Evolutionary conservation across 345 rosid genomes (phyloP).

Genomic region (Salix brachista): DNA sequence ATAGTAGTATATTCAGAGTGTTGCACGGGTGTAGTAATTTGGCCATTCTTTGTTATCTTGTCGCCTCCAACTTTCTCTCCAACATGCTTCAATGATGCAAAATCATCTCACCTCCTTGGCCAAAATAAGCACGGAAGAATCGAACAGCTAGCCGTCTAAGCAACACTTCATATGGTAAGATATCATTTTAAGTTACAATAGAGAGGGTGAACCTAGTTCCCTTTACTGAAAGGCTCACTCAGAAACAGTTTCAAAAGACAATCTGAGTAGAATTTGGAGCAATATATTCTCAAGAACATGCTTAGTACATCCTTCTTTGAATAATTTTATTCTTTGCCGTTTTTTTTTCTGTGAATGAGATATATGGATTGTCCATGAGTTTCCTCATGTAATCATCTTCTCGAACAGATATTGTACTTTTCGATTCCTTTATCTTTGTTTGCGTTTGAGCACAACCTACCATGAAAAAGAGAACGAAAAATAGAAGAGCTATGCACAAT

Average conservation of each 20-base stretch:
- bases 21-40: slow-evolving; percentile 19
- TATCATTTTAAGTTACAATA: neutral
- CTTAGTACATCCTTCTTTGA: neutral
- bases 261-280: neutral
- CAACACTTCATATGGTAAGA: slow-evolving; percentile 6
- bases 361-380: neutral
- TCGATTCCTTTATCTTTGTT: neutral
- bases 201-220: neutral
- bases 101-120: slow-evolving; percentile 12
- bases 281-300: neutral
- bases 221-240: neutral
- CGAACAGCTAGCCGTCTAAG: slow-evolving; percentile 8
- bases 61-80: neutral
- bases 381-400: neutral
- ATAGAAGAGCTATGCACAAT: neutral
- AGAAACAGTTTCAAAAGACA: neutral
- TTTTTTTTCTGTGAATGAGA: neutral
- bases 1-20: neutral
- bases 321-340: neutral
- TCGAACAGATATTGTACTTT: neutral
- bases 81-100: slow-evolving; percentile 10
- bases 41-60: slow-evolving; percentile 9
- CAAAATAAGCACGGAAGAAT: slow-evolving; percentile 18
- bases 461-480: neutral
- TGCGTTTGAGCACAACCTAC: neutral